Evolutionary conservation across 441 rosid genomes (phyloP).

Genomic region (Gossypium trilobum): DNA sequence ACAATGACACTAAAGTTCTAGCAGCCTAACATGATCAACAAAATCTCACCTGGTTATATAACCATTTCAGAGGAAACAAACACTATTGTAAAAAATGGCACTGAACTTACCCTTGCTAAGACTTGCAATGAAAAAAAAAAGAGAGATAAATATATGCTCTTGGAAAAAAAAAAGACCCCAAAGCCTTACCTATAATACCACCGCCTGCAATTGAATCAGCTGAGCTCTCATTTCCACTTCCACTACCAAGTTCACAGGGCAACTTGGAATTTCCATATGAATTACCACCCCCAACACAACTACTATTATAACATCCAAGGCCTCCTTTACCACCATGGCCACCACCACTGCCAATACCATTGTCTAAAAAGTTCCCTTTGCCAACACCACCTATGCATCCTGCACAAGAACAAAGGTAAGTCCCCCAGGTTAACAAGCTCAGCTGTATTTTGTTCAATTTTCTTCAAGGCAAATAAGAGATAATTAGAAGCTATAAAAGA

Average conservation of each 20-base stretch:
- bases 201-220: conserved; percentile 78
- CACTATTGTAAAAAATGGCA: not conserved
- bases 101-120: not conserved
- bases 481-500: not conserved
- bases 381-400: conserved; percentile 98
- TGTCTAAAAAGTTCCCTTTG: conserved; percentile 55
- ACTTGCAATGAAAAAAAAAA: not conserved
- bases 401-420: conserved; percentile 30
- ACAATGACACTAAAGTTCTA: not conserved
- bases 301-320: conserved; percentile 51
- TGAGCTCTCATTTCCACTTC: conserved; percentile 79
- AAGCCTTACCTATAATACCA: conserved; percentile 72
- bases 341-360: conserved; percentile 88
- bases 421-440: not conserved
- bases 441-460: not conserved
- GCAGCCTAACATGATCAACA: not conserved
- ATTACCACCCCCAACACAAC: conserved; percentile 64
- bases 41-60: not conserved
- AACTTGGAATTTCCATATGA: conserved; percentile 76
- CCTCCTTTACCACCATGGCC: conserved; percentile 99
- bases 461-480: conserved; percentile 12
- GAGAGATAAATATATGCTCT: not conserved
- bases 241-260: conserved; percentile 99
- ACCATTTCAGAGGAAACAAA: not conserved
- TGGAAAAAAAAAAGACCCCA: not conserved